A percentile compares a stretch with the other conserved stretches of the same genome.
Conservation (phyloP, 1,139 yeast genomes). For the Yamadazyma triangularis region DNA sequence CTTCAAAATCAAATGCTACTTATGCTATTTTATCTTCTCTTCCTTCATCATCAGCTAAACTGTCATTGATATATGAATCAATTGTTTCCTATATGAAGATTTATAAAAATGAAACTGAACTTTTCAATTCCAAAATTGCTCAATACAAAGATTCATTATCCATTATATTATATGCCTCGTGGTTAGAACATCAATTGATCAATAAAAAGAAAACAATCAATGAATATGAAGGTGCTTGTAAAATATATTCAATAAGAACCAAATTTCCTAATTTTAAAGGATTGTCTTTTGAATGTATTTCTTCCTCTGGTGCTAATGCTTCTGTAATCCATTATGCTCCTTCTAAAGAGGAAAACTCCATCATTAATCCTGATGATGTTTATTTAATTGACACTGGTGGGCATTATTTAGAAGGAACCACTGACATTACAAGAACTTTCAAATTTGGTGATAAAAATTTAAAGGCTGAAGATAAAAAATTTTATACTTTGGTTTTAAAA, state of each 20-base stretch:
- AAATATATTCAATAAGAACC: conserved; percentile 36
- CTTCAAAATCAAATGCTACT: conserved; percentile 25
- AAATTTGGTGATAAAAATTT: conserved; percentile 31
- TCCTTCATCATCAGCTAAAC: conserved; percentile 26
- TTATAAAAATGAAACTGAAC: conserved; percentile 35
- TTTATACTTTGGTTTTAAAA: conserved; percentile 48
- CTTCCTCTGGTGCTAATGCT: conserved; percentile 52
- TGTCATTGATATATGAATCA: conserved; percentile 24
- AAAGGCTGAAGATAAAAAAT: conserved; percentile 27
- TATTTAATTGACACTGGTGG: conserved; percentile 53
- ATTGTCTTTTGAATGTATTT: conserved; percentile 50
- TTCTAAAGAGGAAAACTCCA: conserved; percentile 31
- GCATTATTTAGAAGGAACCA: conserved; percentile 56
- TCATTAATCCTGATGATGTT: conserved; percentile 39
- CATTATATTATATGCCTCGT: conserved; percentile 34
- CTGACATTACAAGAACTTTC: conserved; percentile 53
- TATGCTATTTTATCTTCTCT: conserved; percentile 30
- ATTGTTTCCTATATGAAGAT: conserved; percentile 32
- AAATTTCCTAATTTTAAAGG: conserved; percentile 46
- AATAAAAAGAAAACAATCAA: conserved; percentile 20
- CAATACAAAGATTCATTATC: conserved; percentile 43
- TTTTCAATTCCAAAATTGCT: conserved; percentile 35
- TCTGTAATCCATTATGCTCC: conserved; percentile 57
- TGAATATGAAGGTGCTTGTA: conserved; percentile 43
- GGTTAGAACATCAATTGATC: conserved; percentile 37